phyloP scores from a whole-genome alignment of 129 eudicot genomes.

The Kitagawia praeruptora region DNA sequence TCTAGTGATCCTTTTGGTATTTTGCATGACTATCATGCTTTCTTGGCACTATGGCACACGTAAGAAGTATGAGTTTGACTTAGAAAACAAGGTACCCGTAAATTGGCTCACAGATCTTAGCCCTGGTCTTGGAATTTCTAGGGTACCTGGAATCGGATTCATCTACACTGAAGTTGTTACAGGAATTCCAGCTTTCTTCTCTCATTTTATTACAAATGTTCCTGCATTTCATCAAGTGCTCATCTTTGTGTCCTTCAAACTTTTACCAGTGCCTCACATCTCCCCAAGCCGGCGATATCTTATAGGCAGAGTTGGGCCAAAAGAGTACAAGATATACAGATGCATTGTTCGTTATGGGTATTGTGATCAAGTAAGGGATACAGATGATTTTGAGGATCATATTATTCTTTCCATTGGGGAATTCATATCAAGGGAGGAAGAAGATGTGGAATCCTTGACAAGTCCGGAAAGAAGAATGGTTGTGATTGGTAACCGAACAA shows the following conservation, averaged over 20 bases:
- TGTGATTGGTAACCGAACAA: conserved; percentile 27
- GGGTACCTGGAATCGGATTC: conserved; percentile 83
- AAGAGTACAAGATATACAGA: conserved; percentile 51
- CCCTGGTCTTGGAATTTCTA: conserved; percentile 53
- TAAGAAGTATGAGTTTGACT: conserved; percentile 65
- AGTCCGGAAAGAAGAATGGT: conserved; percentile 37
- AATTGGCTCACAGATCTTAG: conserved; percentile 72
- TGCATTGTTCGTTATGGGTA: conserved; percentile 84
- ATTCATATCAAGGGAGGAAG: conserved; percentile 35
- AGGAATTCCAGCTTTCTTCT: conserved; percentile 85
- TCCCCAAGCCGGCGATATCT: conserved; percentile 56
- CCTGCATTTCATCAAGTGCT: conserved; percentile 86
- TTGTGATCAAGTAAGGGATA: conserved; percentile 57
- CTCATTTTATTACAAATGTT: conserved; percentile 69
- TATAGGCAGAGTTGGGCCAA: conserved; percentile 77
- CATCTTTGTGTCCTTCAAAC: conserved; percentile 69
- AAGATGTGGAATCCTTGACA: conserved; percentile 30
- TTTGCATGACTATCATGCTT: conserved; percentile 56
- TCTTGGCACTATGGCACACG: conserved; percentile 80
- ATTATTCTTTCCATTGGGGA: conserved; percentile 45
- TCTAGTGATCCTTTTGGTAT: conserved; percentile 36
- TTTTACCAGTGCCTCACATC: conserved; percentile 61
- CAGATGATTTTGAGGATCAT: conserved; percentile 65
- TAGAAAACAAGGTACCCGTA: conserved; percentile 71
- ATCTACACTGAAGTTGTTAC: conserved; percentile 65